Base-by-base conservation (phyloP, 306 rosid species). In the Dicorynia guianensis region DNA sequence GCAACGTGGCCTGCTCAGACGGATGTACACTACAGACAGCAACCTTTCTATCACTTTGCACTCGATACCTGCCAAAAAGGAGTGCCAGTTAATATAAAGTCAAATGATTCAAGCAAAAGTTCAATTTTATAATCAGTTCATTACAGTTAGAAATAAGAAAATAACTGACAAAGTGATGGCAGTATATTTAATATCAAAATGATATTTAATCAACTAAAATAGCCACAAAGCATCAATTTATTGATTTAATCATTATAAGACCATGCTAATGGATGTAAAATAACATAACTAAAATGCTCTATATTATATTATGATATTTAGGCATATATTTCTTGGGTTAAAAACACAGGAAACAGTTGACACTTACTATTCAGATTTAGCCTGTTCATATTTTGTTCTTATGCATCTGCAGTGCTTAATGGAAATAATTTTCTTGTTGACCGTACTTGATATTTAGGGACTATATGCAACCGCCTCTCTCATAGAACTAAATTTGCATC, bases 11-110 rank as follows among this genome's bases (percentile, higher is more conserved):
- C 84, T 85, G 96, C 88, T 96, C 99, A 48, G 99, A 85, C 63
- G 98, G 98, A 87, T 96, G 99, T 59, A 96, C 55, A 25, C 98
- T 96, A 83, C 99, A 96, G 70, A 96, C 80, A 64, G 98, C 88
- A 76, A 92, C 90, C 73, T 89, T 96, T 79, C 72, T 96, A 83
- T 96, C 99, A 84, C 92, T 96, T 71, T 96, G 97, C 69, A 96
- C 87, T 17, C 98, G 97, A 73, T 89, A 96, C 99, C 99, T 96
- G 83, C 85, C 84, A 84, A 61, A 30, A 71, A 52, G 49, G 35
- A 40, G 15, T 20, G 47, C 54, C 63, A 76, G 44, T 53, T 36
- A 18, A 71, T 72, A 34, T n/a, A 44, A 70, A 25, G 54, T 65
- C 72, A 75, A 65, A 70, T 11, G 64, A 8, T 14, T 53, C 36